Evolutionary conservation across 768 basidiomycete species (phyloP).

Genomic region (Leccinum aurantiacum): DNA sequence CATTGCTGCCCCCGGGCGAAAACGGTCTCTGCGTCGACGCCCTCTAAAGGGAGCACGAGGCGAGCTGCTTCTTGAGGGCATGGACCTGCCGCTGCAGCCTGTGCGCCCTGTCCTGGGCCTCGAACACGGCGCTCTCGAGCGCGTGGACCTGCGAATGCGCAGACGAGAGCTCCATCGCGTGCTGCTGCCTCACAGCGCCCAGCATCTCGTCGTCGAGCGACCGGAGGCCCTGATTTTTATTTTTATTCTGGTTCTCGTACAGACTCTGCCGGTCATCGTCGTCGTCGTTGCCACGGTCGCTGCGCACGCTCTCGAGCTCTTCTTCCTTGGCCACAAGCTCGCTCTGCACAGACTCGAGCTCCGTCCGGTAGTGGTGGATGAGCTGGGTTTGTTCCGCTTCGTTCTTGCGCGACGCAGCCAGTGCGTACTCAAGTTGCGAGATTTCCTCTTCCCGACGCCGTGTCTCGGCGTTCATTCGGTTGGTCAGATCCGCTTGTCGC

Average conservation of each 20-base stretch:
- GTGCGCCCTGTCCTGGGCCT: constrained; percentile 69
- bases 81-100: constrained; percentile 65
- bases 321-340: constrained; percentile 64
- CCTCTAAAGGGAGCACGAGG: constrained; percentile 43
- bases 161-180: constrained; percentile 75
- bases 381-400: constrained; percentile 65
- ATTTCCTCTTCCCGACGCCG: constrained; percentile 56
- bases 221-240: constrained; percentile 34
- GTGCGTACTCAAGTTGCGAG: constrained; percentile 47
- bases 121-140: constrained; percentile 70
- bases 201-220: constrained; percentile 77
- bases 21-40: constrained; percentile 44
- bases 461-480: constrained; percentile 46
- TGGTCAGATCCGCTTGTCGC: constrained; percentile 57
- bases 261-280: constrained; percentile 4
- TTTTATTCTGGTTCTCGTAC: background rate
- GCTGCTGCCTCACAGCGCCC: constrained; percentile 66
- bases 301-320: constrained; percentile 58
- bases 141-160: constrained; percentile 78
- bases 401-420: constrained; percentile 46
- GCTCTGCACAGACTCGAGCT: constrained; percentile 66
- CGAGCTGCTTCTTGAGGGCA: constrained; percentile 64
- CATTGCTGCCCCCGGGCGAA: constrained; percentile 37
- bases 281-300: constrained; percentile 21
- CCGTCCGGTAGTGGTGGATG: constrained; percentile 62